Base-by-base conservation (phyloP, 2,329 filamentous ascomycete genomes). In the Clonostachys rhizophaga region DNA sequence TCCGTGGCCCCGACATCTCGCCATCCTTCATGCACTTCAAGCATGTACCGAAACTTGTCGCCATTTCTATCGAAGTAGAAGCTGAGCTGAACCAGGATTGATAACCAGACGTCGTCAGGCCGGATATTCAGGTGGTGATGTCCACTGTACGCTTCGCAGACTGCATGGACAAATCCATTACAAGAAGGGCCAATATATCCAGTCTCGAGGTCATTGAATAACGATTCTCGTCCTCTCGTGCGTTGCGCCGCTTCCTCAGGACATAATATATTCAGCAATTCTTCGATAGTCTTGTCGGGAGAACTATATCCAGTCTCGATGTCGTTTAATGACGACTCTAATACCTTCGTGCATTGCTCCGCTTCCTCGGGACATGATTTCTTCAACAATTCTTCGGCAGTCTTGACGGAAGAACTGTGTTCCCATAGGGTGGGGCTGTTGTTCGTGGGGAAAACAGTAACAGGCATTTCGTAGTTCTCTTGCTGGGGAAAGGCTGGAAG, bases 81-180 rank as follows among this genome's bases (percentile, higher is more conserved):
- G 52, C 62, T 69, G 2, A 78, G 52, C 50, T 80, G 75, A 0
- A 66, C 61, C 1, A 79, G 54, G 50, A 79, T 76, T 6, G 74
- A 59, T 40, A 76, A 63, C 76, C 75, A 80, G 14, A 79, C 55
- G 48, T 80, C 76, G 30, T 80, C 75, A 0, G 76, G 75, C 1
- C 75, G 69, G 42, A 79, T 58, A 2, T 55, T 56, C 0, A 79
- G 64, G 47, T 76, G 65, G 45, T 72, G 68, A 47, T 76, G 70
- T 3, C 59, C 10, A 49, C 56, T 68, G 51, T 75, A 75, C 3
- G 71, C 71, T n/a, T 60, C 43, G 18, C 65, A 56, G 14, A 54
- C 60, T 0, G 62, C 58, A 40, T 61, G 52, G 10, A 75, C 61
- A 35, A 75, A 64, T 13, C 69, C 68, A 43, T 74, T 72, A 14